These are phyloP conservation scores for Porphyrellus cyaneotinctus DNA, from an alignment of 768 basidiomycete genomes.

Conservation along the genomic window DNA sequence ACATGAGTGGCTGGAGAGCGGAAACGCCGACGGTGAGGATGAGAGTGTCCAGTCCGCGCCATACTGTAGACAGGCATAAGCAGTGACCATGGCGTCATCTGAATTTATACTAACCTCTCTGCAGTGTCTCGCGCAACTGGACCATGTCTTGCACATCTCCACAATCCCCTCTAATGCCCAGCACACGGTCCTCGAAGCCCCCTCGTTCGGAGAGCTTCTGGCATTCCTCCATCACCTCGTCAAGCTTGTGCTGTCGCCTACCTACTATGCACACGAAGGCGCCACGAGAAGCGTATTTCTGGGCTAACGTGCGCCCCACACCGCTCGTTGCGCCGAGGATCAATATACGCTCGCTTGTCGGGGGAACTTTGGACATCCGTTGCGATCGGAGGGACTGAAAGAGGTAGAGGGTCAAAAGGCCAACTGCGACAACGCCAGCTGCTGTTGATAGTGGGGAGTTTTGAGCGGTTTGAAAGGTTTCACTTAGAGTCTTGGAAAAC, in stretches of 20 bases:
- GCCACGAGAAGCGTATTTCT: conserved; percentile 68
- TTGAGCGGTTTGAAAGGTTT: conserved; percentile 1
- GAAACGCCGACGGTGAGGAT: conserved; percentile 83
- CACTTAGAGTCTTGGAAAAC: conserved; percentile 7
- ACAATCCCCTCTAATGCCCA: conserved; percentile 62
- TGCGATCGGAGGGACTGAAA: conserved; percentile 13
- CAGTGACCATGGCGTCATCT: background rate
- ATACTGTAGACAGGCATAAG: conserved; percentile 43
- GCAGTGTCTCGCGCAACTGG: conserved; percentile 47
- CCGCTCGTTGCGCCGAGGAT: conserved; percentile 84
- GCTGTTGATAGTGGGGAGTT: conserved; percentile 5
- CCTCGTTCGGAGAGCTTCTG: conserved; percentile 19
- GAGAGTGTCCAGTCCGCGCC: conserved; percentile 80
- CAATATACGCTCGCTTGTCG: conserved; percentile 64
- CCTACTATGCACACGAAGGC: conserved; percentile 74
- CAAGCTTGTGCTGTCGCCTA: conserved; percentile 51
- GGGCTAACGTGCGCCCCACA: conserved; percentile 69
- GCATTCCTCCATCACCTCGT: conserved; percentile 62
- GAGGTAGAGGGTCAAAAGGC: conserved; percentile 19
- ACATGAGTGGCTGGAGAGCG: conserved; percentile 70
- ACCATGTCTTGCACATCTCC: conserved; percentile 65
- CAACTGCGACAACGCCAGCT: conserved; percentile 11
- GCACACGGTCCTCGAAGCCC: conserved; percentile 31
- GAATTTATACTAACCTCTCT: conserved; percentile 40
- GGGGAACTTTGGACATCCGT: conserved; percentile 38